Evolutionary conservation across 2,329 filamentous ascomycete species (phyloP), one percentile per base, ranked within the genome.

Genomic region (Colletotrichum cereale): DNA sequence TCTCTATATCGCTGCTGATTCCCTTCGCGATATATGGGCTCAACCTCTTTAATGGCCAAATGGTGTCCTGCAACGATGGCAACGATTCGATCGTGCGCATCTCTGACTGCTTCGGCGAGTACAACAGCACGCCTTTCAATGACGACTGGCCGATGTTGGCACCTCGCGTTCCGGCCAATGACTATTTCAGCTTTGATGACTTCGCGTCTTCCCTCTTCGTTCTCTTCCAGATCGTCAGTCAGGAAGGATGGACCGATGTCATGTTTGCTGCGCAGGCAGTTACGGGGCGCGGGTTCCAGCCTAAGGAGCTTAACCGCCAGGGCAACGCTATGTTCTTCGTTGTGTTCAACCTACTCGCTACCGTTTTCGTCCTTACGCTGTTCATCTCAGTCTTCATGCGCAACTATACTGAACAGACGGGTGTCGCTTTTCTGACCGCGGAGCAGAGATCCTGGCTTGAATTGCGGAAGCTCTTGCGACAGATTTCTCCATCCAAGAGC

Each of bases 371-470:
- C 73, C 87, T 99, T 78, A 99, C 96, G 1, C 85, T 99, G 78
- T 99, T 99, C 81, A 97, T 99, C 58, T 98, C 96, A 67, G 96
- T 99, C 73, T 99, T 99, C 81, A 99, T 99, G 96, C 94, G 96
- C 73, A 99, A 98, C 80, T 99, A 99, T 82, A 99, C 96, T 0
- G 96, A 99, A 82, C 95, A 98, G 82, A 99, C 96, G 0, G 96
- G 96, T 1, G 96, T 99, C 53, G 96, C 96, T 2, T 99, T 96
- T 80, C 85, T 99, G 76, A 99, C 96, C 1, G 92, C 95, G 0
- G 96, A 99, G 77, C 96, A 99, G 80, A 91, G 96, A 76, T 97
- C 96, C 0, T 99, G 96, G 96, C 88, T 99, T 18, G 96, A 99
- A 80, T 83, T 99, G 75, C 90, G 96, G 68, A 99, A 99, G 82